phyloP scores from a whole-genome alignment of 768 basidiomycete species.

The Kwoniella botswanensis region DNA sequence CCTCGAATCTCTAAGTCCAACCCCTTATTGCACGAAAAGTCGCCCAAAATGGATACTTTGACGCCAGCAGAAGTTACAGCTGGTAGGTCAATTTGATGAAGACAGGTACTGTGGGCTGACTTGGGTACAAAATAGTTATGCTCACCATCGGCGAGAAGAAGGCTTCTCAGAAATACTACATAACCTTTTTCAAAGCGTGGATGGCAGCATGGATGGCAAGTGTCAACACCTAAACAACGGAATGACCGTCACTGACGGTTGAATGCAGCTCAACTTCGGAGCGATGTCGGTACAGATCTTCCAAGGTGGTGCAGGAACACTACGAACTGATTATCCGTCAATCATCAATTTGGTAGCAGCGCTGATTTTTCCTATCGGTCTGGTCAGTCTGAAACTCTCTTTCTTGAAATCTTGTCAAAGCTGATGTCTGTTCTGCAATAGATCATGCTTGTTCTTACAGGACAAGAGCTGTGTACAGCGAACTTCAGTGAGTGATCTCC shows the following conservation, averaged over 20 bases:
- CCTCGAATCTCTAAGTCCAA: background rate
- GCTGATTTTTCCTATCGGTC: constrained; percentile 33
- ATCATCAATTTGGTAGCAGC: constrained; percentile 25
- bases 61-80: constrained; percentile 34
- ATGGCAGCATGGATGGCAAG: constrained; percentile 37
- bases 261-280: constrained; percentile 27
- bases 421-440: background rate
- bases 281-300: constrained; percentile 32
- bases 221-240: background rate
- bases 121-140: constrained; percentile 17
- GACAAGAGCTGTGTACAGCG: constrained; percentile 35
- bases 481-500: constrained; percentile 27
- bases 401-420: background rate
- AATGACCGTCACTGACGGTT: too few species aligned
- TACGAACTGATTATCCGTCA: constrained; percentile 31
- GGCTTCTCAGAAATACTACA: constrained; percentile 26
- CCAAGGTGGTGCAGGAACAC: constrained; percentile 28
- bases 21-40: background rate
- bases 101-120: background rate
- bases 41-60: constrained; percentile 23
- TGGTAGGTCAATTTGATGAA: constrained; percentile 12
- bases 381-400: constrained; percentile 3
- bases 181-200: constrained; percentile 38
- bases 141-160: constrained; percentile 35
- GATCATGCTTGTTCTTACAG: constrained; percentile 37